Percentiles rank a stretch among this genome's conserved stretches.
Evolutionary conservation across 352 stramenopile species (phyloP).

Genomic region (Globisporangium paroecandrum): DNA sequence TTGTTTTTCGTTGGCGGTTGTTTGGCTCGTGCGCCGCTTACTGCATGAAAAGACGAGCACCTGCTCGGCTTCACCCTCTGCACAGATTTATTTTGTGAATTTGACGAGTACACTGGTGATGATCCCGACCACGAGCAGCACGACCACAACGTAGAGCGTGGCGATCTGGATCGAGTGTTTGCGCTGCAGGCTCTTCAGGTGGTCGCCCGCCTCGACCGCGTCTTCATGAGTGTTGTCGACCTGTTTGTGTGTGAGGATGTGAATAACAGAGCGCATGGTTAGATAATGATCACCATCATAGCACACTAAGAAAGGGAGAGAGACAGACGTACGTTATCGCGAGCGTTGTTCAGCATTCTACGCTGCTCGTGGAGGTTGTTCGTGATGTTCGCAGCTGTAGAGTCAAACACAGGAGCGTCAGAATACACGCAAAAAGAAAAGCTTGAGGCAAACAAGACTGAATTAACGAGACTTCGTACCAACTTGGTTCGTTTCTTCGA

Average conservation of each 20-base stretch:
- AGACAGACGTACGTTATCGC: constrained; percentile 50
- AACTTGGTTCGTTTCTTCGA: constrained; percentile 61
- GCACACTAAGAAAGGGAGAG: background rate
- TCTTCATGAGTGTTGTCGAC: constrained; percentile 67
- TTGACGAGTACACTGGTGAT: constrained; percentile 59
- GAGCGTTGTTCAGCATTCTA: constrained; percentile 60
- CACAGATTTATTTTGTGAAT: constrained; percentile 32
- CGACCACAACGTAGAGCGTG: constrained; percentile 70
- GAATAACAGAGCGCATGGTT: background rate
- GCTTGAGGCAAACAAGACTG: background rate
- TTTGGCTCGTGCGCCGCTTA: background rate
- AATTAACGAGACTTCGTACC: constrained; percentile 20
- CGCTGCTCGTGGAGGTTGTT: constrained; percentile 55
- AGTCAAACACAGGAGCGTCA: background rate
- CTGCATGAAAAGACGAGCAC: background rate
- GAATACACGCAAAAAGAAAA: background rate
- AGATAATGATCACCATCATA: background rate
- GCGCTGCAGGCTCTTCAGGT: constrained; percentile 74
- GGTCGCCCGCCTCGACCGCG: constrained; percentile 52
- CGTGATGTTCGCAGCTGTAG: constrained; percentile 57
- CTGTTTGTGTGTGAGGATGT: constrained; percentile 16
- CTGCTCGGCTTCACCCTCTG: background rate
- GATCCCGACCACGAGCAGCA: constrained; percentile 59
- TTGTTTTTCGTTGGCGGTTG: background rate
- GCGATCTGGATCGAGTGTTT: constrained; percentile 76